Evolutionary conservation across 495 filamentous ascomycete species (phyloP).

Genomic region (Penicillium odoratum): DNA sequence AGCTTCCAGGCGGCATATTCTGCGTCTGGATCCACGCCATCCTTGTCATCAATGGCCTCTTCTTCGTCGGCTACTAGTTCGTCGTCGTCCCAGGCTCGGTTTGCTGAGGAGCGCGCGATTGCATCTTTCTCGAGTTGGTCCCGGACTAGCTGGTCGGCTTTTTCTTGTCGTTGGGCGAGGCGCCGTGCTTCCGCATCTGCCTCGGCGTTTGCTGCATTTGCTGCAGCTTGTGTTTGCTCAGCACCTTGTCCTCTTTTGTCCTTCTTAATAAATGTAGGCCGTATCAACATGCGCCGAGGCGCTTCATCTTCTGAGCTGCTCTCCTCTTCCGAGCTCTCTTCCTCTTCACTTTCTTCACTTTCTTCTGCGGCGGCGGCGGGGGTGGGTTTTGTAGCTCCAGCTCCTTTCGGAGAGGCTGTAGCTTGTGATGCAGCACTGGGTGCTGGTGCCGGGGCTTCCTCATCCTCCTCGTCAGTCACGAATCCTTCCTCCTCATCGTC

Average conservation of each 20-base stretch:
- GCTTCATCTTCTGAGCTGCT: slow-evolving; percentile 73
- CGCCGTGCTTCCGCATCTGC: slow-evolving; percentile 59
- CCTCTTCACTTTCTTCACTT: slow-evolving; percentile 51
- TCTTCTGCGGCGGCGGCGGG: slow-evolving; percentile 39
- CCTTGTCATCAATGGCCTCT: slow-evolving; percentile 77
- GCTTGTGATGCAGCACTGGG: slow-evolving; percentile 34
- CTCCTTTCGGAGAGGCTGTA: slow-evolving; percentile 8
- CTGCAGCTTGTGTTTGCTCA: slow-evolving; percentile 23
- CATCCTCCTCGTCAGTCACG: slow-evolving; percentile 64
- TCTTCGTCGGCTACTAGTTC: slow-evolving; percentile 63
- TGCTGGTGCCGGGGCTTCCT: slow-evolving; percentile 22
- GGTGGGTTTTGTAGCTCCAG: slow-evolving; percentile 7
- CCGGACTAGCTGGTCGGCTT: slow-evolving; percentile 76
- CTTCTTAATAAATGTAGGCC: slow-evolving; percentile 92
- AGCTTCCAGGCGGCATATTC: slow-evolving; percentile 94
- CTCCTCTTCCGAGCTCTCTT: slow-evolving; percentile 51
- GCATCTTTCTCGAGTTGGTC: slow-evolving; percentile 81
- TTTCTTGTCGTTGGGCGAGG: slow-evolving; percentile 54
- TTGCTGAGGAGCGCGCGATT: slow-evolving; percentile 70
- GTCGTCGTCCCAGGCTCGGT: slow-evolving; percentile 86
- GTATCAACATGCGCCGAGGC: slow-evolving; percentile 69
- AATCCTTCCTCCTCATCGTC: slow-evolving; percentile 71
- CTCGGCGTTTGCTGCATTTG: slow-evolving; percentile 41
- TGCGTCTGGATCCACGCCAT: slow-evolving; percentile 82
- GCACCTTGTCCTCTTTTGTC: slow-evolving; percentile 56